These are phyloP conservation scores for Myxozyma neotropica DNA, from an alignment of 805 yeast species.

Conservation along the genomic window DNA sequence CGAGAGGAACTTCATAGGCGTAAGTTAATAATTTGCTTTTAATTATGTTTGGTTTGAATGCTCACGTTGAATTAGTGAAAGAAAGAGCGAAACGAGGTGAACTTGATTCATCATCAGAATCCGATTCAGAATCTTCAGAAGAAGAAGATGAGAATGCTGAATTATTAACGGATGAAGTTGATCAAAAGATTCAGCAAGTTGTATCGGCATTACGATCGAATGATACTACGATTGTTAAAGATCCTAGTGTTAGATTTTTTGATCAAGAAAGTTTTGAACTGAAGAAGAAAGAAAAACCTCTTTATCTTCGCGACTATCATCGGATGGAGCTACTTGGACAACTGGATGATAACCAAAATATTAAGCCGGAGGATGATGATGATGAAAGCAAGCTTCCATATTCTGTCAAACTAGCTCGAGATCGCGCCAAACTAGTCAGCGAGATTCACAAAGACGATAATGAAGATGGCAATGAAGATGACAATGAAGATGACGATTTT, in stretches of 20 bases:
- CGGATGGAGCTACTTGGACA: slow-evolving; percentile 79
- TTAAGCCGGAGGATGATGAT: slow-evolving; percentile 40
- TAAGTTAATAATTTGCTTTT: slow-evolving; percentile 38
- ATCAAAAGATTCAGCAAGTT: slow-evolving; percentile 73
- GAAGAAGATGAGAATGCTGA: slow-evolving; percentile 94
- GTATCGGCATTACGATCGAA: slow-evolving; percentile 67
- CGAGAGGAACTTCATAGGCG: slow-evolving; percentile 40
- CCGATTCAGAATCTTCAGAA: slow-evolving; percentile 52
- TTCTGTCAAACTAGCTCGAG: slow-evolving; percentile 73
- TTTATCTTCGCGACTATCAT: slow-evolving; percentile 90
- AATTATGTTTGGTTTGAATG: too few species aligned
- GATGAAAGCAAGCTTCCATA: slow-evolving; percentile 55
- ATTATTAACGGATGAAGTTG: slow-evolving; percentile 81
- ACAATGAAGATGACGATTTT: slow-evolving; percentile 49
- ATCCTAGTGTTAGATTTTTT: slow-evolving; percentile 73
- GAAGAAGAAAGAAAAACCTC: slow-evolving; percentile 64
- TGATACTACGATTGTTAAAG: slow-evolving; percentile 61
- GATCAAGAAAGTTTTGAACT: slow-evolving; percentile 53
- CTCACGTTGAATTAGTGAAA: slow-evolving; percentile 23
- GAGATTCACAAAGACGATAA: slow-evolving; percentile 68
- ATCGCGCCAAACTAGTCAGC: slow-evolving; percentile 67
- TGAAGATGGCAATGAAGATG: slow-evolving; percentile 45
- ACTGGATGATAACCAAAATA: slow-evolving; percentile 50
- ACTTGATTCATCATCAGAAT: slow-evolving; percentile 41
- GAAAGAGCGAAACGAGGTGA: slow-evolving; percentile 40